Evolutionary conservation across 2,329 filamentous ascomycete genomes (phyloP).

Genomic region (Fusarium sambucinum): DNA sequence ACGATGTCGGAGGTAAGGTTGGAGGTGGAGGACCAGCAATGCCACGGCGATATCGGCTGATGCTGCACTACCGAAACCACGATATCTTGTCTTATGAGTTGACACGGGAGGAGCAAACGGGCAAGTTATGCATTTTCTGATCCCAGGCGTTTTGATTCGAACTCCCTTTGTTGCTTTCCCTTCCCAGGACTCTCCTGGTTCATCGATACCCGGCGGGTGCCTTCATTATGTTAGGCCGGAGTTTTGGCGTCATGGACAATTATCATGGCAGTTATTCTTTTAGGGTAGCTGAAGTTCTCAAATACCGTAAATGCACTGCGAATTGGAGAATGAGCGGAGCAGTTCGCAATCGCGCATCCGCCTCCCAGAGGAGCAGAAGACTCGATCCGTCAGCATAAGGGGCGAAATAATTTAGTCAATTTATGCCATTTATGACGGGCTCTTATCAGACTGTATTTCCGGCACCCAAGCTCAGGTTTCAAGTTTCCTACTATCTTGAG

Average conservation of each 20-base stretch:
- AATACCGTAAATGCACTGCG: neutral
- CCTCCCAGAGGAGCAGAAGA: neutral
- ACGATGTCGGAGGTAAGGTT: slow-evolving; percentile 37
- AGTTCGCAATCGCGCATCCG: neutral
- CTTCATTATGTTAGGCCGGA: slow-evolving; percentile 15
- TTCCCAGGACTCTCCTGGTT: slow-evolving; percentile 19
- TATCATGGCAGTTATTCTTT: slow-evolving; percentile 2
- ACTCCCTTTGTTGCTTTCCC: slow-evolving; percentile 9
- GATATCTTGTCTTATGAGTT: slow-evolving; percentile 78
- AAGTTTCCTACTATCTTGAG: neutral
- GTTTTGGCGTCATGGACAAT: slow-evolving; percentile 21
- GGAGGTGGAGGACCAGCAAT: slow-evolving; percentile 37
- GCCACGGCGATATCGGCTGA: slow-evolving; percentile 70
- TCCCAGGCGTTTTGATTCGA: slow-evolving; percentile 12
- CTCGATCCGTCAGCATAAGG: neutral
- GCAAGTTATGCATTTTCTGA: slow-evolving; percentile 54
- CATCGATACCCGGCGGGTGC: slow-evolving; percentile 35
- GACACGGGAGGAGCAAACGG: slow-evolving; percentile 56
- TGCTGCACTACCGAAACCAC: slow-evolving; percentile 79
- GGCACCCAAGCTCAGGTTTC: neutral
- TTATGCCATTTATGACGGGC: neutral
- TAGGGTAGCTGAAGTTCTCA: neutral
- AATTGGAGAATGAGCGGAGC: slow-evolving; percentile 7
- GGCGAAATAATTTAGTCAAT: neutral
- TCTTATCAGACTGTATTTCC: neutral